Evolutionary conservation across 192 early-diverging fungal genomes (phyloP).

Genomic region (Coemansia sp.): DNA sequence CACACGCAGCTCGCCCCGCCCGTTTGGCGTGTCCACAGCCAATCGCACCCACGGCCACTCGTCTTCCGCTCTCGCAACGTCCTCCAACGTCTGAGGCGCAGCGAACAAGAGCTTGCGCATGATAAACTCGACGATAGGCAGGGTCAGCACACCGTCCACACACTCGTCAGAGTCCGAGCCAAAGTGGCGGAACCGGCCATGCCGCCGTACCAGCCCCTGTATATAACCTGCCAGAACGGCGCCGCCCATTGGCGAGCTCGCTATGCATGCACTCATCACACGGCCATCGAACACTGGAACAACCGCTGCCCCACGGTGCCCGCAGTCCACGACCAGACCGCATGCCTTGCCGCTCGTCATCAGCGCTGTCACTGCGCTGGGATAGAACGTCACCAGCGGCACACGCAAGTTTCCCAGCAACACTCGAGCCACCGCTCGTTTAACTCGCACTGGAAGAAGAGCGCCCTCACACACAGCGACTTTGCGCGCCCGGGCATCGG

Average conservation of each 20-base stretch:
- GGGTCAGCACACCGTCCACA: background rate
- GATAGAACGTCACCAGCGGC: constrained; percentile 73
- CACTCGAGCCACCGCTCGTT: constrained; percentile 66
- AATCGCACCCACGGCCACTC: constrained; percentile 2
- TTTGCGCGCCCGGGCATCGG: constrained; percentile 80
- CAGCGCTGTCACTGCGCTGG: constrained; percentile 68
- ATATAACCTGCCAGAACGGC: constrained; percentile 7
- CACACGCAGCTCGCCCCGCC: constrained; percentile 52
- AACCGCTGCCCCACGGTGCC: constrained; percentile 71
- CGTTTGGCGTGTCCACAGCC: constrained; percentile 39
- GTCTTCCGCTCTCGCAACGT: no score
- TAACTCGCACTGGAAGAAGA: constrained; percentile 66
- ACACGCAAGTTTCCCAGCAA: constrained; percentile 78
- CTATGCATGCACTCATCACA: constrained; percentile 12
- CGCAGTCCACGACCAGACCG: constrained; percentile 87
- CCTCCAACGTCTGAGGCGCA: background rate
- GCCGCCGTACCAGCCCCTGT: constrained; percentile 8
- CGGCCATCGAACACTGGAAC: constrained; percentile 65
- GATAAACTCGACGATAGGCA: background rate
- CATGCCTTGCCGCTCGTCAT: constrained; percentile 71
- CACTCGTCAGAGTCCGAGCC: background rate
- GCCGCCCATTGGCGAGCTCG: constrained; percentile 22
- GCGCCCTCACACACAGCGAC: constrained; percentile 79
- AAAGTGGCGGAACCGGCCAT: constrained; percentile 16
- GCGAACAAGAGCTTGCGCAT: constrained; percentile 7